Percentiles rank a stretch among this genome's conserved stretches.
phyloP scores from a whole-genome alignment of 495 filamentous ascomycete species.

The Tuber borchii region DNA sequence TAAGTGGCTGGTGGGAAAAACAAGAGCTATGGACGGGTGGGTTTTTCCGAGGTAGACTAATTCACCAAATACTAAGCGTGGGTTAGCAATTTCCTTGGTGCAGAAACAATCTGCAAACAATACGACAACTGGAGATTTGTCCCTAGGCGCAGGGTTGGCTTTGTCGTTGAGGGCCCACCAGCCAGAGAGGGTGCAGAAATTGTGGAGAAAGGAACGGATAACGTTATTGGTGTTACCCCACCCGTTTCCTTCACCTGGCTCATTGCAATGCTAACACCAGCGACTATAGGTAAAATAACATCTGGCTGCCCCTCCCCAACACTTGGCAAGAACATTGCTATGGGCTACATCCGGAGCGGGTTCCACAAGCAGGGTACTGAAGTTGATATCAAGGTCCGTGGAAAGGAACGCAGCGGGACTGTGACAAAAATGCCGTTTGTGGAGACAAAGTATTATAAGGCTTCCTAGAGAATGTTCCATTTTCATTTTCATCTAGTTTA shows the following conservation, averaged over 20 bases:
- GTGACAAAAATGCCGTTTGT: conserved; percentile 95
- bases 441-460: conserved; percentile 66
- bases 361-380: conserved; percentile 82
- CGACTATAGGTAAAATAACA: conserved; percentile 57
- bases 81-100: conserved; percentile 60
- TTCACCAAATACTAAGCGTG: not conserved
- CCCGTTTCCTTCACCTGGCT: conserved; percentile 35
- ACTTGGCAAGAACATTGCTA: conserved; percentile 81
- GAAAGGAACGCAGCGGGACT: conserved; percentile 68
- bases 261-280: conserved; percentile 41
- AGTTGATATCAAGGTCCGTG: conserved; percentile 71
- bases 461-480: conserved; percentile 6
- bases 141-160: conserved; percentile 64
- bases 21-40: conserved; percentile 54
- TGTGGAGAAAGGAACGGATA: conserved; percentile 51
- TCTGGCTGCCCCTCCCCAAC: conserved; percentile 85
- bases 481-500: not conserved
- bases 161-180: conserved; percentile 78
- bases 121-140: conserved; percentile 50
- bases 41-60: conserved; percentile 43
- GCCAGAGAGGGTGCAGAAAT: conserved; percentile 85
- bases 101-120: conserved; percentile 52
- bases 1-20: conserved; percentile 76
- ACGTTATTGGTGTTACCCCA: conserved; percentile 48
- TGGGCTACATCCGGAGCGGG: conserved; percentile 84